These are phyloP conservation scores for Azolla pinnata DNA, from an alignment of 75 land plant species.

Conservation along the genomic window DNA sequence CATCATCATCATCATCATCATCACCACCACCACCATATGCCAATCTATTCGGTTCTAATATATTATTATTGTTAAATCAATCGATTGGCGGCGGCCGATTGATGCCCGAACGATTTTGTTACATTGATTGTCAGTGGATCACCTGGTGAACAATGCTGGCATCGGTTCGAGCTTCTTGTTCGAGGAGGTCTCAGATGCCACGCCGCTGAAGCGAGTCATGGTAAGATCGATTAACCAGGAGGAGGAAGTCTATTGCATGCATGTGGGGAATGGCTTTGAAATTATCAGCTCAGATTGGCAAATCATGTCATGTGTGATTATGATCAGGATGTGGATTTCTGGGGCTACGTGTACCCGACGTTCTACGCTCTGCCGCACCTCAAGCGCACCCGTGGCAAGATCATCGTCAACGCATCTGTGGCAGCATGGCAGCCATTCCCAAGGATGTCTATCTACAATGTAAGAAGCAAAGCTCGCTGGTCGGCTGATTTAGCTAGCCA, in stretches of 20 bases:
- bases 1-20: no score
- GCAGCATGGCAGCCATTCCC: conserved; percentile 22
- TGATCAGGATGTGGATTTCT: conserved; percentile 1
- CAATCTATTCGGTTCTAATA: no score
- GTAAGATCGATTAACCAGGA: background rate
- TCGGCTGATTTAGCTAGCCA: no score
- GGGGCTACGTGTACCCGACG: conserved; percentile 24
- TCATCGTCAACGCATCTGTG: conserved; percentile 20
- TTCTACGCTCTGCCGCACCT: conserved; percentile 28
- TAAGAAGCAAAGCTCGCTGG: conserved; percentile 5
- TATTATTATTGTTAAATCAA: no score
- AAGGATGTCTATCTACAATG: conserved; percentile 23
- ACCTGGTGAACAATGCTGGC: background rate
- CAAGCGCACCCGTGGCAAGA: conserved; percentile 16
- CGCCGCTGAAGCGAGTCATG: background rate
- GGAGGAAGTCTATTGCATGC: background rate
- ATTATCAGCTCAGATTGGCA: no score
- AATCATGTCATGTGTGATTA: background rate
- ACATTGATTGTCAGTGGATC: no score
- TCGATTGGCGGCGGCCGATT: no score
- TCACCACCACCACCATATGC: no score
- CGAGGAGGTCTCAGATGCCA: background rate
- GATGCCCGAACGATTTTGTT: no score
- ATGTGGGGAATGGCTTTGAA: background rate
- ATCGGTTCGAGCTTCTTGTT: background rate